These are phyloP conservation scores for Pythium sukuiense DNA, from an alignment of 352 stramenopile species.

Conservation along the genomic window DNA sequence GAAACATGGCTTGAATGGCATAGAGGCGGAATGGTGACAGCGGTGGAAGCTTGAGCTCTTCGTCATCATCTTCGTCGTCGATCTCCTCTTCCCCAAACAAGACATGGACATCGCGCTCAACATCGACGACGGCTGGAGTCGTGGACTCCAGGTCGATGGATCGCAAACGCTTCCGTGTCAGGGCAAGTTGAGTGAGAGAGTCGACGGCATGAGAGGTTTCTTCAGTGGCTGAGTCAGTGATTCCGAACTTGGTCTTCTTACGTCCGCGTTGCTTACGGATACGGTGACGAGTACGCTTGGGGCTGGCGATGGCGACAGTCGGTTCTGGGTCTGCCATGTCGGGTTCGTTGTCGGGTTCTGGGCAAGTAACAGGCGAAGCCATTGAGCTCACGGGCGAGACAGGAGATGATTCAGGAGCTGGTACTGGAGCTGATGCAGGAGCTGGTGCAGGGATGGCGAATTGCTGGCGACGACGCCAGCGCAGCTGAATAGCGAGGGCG, in stretches of 20 bases:
- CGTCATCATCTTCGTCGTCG: slow-evolving; percentile 21
- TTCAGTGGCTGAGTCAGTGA: slow-evolving; percentile 5
- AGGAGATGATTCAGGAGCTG: background rate
- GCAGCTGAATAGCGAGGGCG: slow-evolving; percentile 17
- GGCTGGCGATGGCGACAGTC: background rate
- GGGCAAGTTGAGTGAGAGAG: slow-evolving; percentile 7
- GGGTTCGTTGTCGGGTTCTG: slow-evolving; percentile 13
- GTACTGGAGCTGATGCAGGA: background rate
- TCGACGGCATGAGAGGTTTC: slow-evolving; percentile 13
- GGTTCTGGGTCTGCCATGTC: slow-evolving; percentile 5
- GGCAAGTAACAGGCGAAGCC: background rate
- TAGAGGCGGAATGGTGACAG: background rate
- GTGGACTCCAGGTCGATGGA: slow-evolving; percentile 15
- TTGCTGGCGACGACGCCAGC: slow-evolving; percentile 21
- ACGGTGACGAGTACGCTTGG: slow-evolving; percentile 9
- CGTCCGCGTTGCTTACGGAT: slow-evolving; percentile 6
- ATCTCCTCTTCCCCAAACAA: slow-evolving; percentile 28
- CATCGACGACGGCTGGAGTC: slow-evolving; percentile 6
- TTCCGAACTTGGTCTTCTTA: slow-evolving; percentile 24
- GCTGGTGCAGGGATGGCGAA: background rate
- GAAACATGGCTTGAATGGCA: slow-evolving; percentile 1
- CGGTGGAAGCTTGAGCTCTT: slow-evolving; percentile 1
- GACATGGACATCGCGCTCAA: slow-evolving; percentile 28
- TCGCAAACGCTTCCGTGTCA: slow-evolving; percentile 31
- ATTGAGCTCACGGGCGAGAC: background rate